phyloP scores from a whole-genome alignment of 257 asterid species.

The Nicotiana noctiflora region DNA sequence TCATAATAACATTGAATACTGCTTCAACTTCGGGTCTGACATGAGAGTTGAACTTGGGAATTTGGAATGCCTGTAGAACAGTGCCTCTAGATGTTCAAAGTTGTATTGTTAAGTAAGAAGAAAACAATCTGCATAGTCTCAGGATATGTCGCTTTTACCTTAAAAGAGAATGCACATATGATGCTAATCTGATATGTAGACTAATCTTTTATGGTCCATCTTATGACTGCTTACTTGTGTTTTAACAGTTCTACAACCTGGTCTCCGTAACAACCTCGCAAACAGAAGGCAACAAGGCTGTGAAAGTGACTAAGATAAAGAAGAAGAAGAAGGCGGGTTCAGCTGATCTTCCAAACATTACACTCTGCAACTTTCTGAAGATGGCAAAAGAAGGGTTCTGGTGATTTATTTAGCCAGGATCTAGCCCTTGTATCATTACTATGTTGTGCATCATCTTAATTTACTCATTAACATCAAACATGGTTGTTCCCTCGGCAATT shows the following conservation, averaged over 20 bases:
- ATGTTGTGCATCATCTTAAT: slow-evolving; percentile 25
- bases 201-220: background rate
- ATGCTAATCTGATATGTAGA: background rate
- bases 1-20: background rate
- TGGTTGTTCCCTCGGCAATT: background rate
- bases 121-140: background rate
- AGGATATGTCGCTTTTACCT: background rate
- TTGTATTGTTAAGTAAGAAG: background rate
- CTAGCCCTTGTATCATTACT: slow-evolving; percentile 14
- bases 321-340: slow-evolving; percentile 57
- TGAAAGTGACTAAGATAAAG: slow-evolving; percentile 57
- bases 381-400: slow-evolving; percentile 92
- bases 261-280: slow-evolving; percentile 53
- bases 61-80: no score
- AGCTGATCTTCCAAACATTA: slow-evolving; percentile 50
- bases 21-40: background rate
- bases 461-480: background rate
- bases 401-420: slow-evolving; percentile 31
- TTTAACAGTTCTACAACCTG: slow-evolving; percentile 68
- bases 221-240: background rate
- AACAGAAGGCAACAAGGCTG: slow-evolving; percentile 34
- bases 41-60: background rate
- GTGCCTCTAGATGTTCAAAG: background rate
- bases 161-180: background rate
- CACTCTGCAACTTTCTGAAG: slow-evolving; percentile 79